Conservation (phyloP, 371 early-diverging fungal species). For the Mucor indicus region DNA sequence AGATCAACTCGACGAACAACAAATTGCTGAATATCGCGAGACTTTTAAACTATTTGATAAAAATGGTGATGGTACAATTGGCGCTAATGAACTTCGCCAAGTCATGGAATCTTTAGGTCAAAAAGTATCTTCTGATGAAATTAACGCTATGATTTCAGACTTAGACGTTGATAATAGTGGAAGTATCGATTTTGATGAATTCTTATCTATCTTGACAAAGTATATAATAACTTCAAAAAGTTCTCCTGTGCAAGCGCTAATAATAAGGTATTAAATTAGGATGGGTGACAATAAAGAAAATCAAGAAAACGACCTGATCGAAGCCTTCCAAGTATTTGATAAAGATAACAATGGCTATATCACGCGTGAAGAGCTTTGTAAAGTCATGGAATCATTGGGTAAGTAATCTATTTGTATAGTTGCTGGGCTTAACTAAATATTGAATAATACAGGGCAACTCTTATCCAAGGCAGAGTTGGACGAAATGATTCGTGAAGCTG, state of each 20-base stretch:
- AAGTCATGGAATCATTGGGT: constrained; percentile 39
- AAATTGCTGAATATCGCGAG: constrained; percentile 64
- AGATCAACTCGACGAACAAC: constrained; percentile 80
- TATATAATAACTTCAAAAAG: constrained; percentile 6
- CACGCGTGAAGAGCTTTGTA: constrained; percentile 39
- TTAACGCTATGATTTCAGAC: constrained; percentile 82
- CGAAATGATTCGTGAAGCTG: constrained; percentile 81
- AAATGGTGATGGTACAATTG: constrained; percentile 39
- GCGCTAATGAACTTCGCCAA: constrained; percentile 32
- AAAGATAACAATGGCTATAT: constrained; percentile 46
- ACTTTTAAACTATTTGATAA: constrained; percentile 45
- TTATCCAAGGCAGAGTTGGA: constrained; percentile 61
- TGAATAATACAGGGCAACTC: not conserved
- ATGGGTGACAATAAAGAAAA: constrained; percentile 14
- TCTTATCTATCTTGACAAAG: constrained; percentile 84
- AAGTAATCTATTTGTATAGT: not conserved
- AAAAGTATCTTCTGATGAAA: constrained; percentile 70
- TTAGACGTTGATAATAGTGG: constrained; percentile 90
- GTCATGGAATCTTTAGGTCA: constrained; percentile 43
- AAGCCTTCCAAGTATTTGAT: constrained; percentile 53
- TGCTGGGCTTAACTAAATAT: not conserved
- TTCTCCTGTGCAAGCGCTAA: not conserved
- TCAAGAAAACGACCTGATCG: constrained; percentile 18
- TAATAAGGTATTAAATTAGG: not conserved
- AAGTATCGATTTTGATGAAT: constrained; percentile 88